Percentiles rank a stretch among this genome's conserved stretches.
phyloP scores from a whole-genome alignment of 306 rosid species.

The Medicago truncatula region DNA sequence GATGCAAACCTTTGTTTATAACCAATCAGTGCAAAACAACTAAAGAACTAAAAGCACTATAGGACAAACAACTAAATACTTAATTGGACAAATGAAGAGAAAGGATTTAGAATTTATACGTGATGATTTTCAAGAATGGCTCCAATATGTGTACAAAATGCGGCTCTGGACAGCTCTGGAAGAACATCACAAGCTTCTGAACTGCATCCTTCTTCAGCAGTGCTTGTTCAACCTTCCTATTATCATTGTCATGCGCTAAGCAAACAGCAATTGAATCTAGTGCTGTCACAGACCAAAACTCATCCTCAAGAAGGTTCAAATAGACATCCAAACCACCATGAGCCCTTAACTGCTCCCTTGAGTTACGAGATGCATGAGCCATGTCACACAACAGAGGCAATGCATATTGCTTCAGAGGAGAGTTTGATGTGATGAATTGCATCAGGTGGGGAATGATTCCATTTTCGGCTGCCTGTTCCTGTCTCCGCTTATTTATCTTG shows the following conservation, averaged over 20 bases:
- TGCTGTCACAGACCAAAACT: constrained; percentile 93
- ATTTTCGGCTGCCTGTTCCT: constrained; percentile 99
- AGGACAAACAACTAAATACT: constrained; percentile 11
- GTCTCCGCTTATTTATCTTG: constrained; percentile 99
- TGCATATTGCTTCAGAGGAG: constrained; percentile 88
- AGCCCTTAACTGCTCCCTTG: constrained; percentile 98
- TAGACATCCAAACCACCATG: constrained; percentile 99
- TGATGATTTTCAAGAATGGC: constrained; percentile 96
- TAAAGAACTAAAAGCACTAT: background rate
- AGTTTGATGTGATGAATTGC: constrained; percentile 88
- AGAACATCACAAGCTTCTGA: constrained; percentile 94
- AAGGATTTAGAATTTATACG: constrained; percentile 59
- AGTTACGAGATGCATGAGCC: constrained; percentile 99
- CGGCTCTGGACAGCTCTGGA: constrained; percentile 95
- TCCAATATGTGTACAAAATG: constrained; percentile 96
- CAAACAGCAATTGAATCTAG: constrained; percentile 97
- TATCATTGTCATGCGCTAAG: constrained; percentile 95
- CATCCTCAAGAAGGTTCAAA: constrained; percentile 96
- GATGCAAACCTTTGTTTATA: constrained; percentile 28
- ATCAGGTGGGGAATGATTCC: constrained; percentile 98
- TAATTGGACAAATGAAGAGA: constrained; percentile 19
- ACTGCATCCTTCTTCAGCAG: constrained; percentile 93
- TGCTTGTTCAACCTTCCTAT: constrained; percentile 94
- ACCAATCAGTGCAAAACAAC: constrained; percentile 19
- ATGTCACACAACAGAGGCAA: constrained; percentile 96